A percentile compares a stretch with the other conserved stretches of the same genome.
Evolutionary conservation across 331 rosid species (phyloP).

Genomic region (Stylosanthes scabra): DNA sequence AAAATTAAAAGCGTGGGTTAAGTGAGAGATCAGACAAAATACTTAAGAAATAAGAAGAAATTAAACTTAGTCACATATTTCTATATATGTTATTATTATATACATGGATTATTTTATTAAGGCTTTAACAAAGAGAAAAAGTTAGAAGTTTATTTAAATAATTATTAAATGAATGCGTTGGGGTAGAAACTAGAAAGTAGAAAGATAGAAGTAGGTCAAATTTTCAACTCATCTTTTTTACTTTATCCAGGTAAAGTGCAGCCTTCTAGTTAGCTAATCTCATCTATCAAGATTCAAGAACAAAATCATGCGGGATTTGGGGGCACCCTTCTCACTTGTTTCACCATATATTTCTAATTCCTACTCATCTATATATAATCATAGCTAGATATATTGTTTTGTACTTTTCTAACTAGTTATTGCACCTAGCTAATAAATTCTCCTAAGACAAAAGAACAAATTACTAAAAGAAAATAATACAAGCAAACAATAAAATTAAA

Average conservation of each 20-base stretch:
- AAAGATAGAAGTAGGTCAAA: neutral
- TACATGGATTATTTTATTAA: neutral
- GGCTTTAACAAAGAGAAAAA: too few relatives aligned
- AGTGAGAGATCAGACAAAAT: neutral
- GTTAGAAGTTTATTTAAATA: too few relatives aligned
- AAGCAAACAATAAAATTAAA: too few relatives aligned
- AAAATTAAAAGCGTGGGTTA: neutral
- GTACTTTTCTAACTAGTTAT: neutral
- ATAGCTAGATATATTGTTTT: neutral
- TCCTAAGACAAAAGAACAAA: too few relatives aligned
- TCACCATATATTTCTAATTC: neutral
- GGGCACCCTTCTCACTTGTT: neutral
- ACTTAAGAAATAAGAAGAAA: neutral
- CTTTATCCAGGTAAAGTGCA: neutral
- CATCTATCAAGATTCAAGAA: neutral
- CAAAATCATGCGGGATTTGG: conserved; percentile 10
- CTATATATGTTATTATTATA: neutral
- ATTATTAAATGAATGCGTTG: too few relatives aligned
- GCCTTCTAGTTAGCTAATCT: conserved; percentile 4
- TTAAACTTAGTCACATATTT: neutral
- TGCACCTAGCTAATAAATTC: too few relatives aligned
- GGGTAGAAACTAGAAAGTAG: too few relatives aligned
- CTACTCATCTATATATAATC: neutral
- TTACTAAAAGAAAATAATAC: too few relatives aligned
- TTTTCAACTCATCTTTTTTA: neutral